Evolutionary conservation across 2,329 filamentous ascomycete genomes (phyloP).

Genomic region (Ascosphaera apis): DNA sequence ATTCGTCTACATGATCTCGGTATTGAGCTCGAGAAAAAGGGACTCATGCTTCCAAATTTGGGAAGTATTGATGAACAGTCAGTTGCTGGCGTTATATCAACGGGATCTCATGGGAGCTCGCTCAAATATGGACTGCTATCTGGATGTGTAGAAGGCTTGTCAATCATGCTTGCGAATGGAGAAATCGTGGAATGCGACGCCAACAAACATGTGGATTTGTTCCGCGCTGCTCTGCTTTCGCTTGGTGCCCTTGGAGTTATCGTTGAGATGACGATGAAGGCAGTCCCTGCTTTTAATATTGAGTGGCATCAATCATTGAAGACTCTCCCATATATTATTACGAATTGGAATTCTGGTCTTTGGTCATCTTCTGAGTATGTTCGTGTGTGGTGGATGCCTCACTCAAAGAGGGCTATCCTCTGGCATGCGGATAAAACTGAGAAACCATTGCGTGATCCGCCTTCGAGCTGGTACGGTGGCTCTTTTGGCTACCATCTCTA

Average conservation of each 20-base stretch:
- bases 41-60: conserved; percentile 71
- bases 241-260: conserved; percentile 81
- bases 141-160: conserved; percentile 49
- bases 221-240: conserved; percentile 67
- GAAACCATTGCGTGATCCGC: conserved; percentile 34
- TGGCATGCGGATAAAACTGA: conserved; percentile 71
- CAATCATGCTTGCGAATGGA: conserved; percentile 64
- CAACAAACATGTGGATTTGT: conserved; percentile 50
- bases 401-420: conserved; percentile 64
- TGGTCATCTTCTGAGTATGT: conserved; percentile 80
- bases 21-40: conserved; percentile 46
- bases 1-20: conserved; percentile 61
- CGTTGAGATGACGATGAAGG: conserved; percentile 65
- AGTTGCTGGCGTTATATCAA: conserved; percentile 76
- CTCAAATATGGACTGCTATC: conserved; percentile 64
- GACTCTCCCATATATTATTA: conserved; percentile 42
- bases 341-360: conserved; percentile 46
- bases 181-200: conserved; percentile 45
- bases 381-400: conserved; percentile 93
- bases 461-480: conserved; percentile 57
- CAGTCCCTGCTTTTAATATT: conserved; percentile 61
- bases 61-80: conserved; percentile 92
- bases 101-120: conserved; percentile 80
- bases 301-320: conserved; percentile 66
- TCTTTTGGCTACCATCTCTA: conserved; percentile 70